These are phyloP conservation scores for Cornus suecica DNA, from an alignment of 148 eudicot species.

Conservation along the genomic window DNA sequence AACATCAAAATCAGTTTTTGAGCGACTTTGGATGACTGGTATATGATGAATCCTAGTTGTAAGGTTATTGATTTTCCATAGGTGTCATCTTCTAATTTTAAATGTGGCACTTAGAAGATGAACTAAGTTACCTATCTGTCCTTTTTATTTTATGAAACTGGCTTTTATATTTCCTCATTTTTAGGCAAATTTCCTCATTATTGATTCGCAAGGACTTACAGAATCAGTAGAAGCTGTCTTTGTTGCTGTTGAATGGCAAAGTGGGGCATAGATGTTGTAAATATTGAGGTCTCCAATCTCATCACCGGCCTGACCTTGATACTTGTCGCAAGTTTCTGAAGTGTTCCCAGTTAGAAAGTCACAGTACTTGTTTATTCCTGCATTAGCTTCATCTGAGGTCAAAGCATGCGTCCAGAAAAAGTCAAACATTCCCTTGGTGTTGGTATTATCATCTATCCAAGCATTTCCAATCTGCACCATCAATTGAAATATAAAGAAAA, in stretches of 20 bases:
- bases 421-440: conserved; percentile 12
- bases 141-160: background rate
- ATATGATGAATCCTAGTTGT: too few species aligned
- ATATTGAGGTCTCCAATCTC: conserved; percentile 12
- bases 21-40: too few species aligned
- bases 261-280: conserved; percentile 27
- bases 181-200: background rate
- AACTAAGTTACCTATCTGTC: too few species aligned
- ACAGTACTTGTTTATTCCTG: conserved; percentile 14
- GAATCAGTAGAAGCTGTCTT: conserved; percentile 6
- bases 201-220: conserved; percentile 18
- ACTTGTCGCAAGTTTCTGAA: background rate
- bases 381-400: conserved; percentile 25
- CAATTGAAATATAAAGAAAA: background rate
- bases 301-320: background rate
- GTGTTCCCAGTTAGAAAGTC: conserved; percentile 10
- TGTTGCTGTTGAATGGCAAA: conserved; percentile 4
- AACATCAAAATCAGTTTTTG: background rate
- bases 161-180: background rate
- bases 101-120: background rate
- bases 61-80: background rate
- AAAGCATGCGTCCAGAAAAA: conserved; percentile 28
- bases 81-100: background rate
- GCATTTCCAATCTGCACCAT: conserved; percentile 28
- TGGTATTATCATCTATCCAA: conserved; percentile 17